Base-by-base conservation (phyloP, 139 green algal genomes). In the Pseudopediastrum boryanum region DNA sequence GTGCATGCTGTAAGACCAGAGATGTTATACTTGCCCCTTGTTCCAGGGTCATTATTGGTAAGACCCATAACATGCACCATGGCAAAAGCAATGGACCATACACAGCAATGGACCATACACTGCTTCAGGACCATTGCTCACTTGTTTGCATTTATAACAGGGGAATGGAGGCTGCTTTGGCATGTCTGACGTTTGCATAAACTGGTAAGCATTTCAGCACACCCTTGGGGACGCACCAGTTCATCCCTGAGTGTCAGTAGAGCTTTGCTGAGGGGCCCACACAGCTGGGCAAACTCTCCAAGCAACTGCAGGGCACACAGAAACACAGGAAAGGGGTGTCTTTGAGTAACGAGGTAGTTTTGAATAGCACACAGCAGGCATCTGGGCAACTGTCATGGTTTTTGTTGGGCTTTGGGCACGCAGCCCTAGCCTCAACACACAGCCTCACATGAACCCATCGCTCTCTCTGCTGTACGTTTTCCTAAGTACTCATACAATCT, bases 271-370 rank as follows among this genome's bases (percentile, higher is more conserved):
- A 85, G 88, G 67, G 88, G 83, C 6, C 88, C 86, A 71, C 86
- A 91, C 39, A 91, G 63, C 54, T 86, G 84, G 35, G 79, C 78
- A 25, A 86, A 81, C 73, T 89, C 85, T 16, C 85, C 85, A 23
- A 91, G 59, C 44, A 91, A 56, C 86, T 90, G 83, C 74, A 79
- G 1, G 4, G 51, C 56, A 59, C 16, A 29, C 19, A 1, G 35
- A 38, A 1, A 67, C 33, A 13, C 23, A 48, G 35, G 12, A 21
- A 58, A 27, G 46, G 38, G 8, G 13, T 7, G 29, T 58, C 35
- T 52, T 31, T 13, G 27, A 62, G 4, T 46, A 63, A 44, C 13
- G 25, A 4, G 29, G 6, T 27, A 19, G 8, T 36, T 64, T 31
- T 16, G 67, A 23, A 44, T 43, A 51, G 3, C 25, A 10, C 36